A percentile compares a stretch with the other conserved stretches of the same genome.
phyloP scores from a whole-genome alignment of 768 basidiomycete species.

The Agrocybe praecox region DNA sequence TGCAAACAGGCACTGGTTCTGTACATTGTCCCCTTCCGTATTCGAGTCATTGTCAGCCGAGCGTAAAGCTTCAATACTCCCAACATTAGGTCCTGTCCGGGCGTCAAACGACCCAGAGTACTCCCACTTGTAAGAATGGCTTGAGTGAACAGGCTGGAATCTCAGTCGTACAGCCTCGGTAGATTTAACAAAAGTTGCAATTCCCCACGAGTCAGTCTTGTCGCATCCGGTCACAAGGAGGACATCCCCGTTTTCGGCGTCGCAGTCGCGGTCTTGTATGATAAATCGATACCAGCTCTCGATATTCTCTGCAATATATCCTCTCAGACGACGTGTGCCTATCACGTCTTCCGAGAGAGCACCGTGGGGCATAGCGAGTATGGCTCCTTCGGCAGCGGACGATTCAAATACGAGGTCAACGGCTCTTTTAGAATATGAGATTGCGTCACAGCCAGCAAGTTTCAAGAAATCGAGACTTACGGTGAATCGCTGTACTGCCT shows the following conservation, averaged over 20 bases:
- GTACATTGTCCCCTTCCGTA: neutral
- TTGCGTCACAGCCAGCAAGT: too few species aligned
- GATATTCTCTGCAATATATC: conserved; percentile 4
- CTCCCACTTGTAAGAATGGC: conserved; percentile 4
- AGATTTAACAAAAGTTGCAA: conserved; percentile 13
- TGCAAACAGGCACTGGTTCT: neutral
- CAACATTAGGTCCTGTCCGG: neutral
- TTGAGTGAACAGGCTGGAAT: neutral
- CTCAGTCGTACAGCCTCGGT: neutral
- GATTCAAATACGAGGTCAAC: conserved; percentile 5
- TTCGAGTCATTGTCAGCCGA: too few species aligned
- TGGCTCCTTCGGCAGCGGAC: conserved; percentile 14
- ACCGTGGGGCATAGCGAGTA: conserved; percentile 15
- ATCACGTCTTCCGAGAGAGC: conserved; percentile 9
- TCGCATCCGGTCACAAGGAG: conserved; percentile 19
- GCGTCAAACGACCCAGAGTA: conserved; percentile 4
- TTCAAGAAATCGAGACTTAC: too few species aligned
- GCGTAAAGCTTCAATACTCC: neutral
- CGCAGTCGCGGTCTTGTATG: conserved; percentile 10
- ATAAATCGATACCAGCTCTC: conserved; percentile 16
- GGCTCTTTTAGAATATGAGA: neutral
- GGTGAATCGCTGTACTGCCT: too few species aligned
- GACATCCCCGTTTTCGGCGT: conserved; percentile 19
- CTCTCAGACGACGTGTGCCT: conserved; percentile 1
- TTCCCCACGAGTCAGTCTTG: conserved; percentile 17